Base-by-base conservation (phyloP, 176 grass and related monocot species). In the Guadua angustifolia region DNA sequence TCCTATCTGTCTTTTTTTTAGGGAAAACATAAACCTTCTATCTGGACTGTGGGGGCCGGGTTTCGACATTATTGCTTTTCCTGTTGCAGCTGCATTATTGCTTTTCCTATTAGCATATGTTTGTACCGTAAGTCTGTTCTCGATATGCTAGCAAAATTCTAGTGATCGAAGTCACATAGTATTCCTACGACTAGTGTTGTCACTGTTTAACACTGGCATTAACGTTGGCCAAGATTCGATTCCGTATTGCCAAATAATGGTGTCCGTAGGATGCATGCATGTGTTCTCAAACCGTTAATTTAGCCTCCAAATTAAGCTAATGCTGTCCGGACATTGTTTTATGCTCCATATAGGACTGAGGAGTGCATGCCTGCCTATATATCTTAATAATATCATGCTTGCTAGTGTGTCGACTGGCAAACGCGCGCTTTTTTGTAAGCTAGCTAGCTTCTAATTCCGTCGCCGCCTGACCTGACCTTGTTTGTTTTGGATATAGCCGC, bases 221-320 rank as follows among this genome's bases (percentile, higher is more conserved):
- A 25, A 13, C 13, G 26, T 50, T 43, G 11, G 21, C 74, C 53
- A 1, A 61, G 55, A 43, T 62, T 45, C 56, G 38, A 14, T 29
- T 44, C 38, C n/a, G 56, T 44, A 18, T 45, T 10, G 74, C 14
- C 38, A 77, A 77, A 61, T 26, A 45, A 77, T 77, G 29, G 56
- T 29, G 29, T 42, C n/a, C 17, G 36, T 5, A 12, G 40, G 18
- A 3, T 68, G 38, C 66, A 58, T 10, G 55, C 25, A 55, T 33
- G 17, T 51, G 46, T 19, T 51, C 43, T 51, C 24, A 50, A 18
- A 51, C 16, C 25, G 15, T 29, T 58, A n/a, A n/a, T n/a, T n/a
- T 11, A 9, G 9, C 56, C 56, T 24, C 9, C n/a, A 12, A 59
- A n/a, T n/a, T n/a, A n/a, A 59, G 56, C 56, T 5, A 59, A 24